Conservation (phyloP, 1,284 basidiomycete genomes). For the Rhodotorula sp. region DNA sequence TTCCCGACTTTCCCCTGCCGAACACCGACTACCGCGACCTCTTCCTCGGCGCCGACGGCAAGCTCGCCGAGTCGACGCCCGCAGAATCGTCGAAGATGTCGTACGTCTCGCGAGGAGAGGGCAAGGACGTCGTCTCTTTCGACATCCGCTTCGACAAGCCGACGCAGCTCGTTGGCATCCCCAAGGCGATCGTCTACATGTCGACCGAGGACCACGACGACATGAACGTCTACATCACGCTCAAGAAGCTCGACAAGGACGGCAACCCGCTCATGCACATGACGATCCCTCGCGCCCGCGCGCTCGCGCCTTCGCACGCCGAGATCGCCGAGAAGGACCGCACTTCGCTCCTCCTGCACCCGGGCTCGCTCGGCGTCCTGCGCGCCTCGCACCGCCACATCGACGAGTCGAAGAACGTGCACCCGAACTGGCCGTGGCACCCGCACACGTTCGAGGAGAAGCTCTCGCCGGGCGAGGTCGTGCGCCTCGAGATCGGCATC, state of each 20-base stretch:
- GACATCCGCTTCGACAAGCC: slow-evolving; percentile 34
- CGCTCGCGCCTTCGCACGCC: slow-evolving; percentile 31
- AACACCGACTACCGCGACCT: slow-evolving; percentile 39
- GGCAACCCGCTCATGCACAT: slow-evolving; percentile 39
- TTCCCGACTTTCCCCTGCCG: slow-evolving; percentile 38
- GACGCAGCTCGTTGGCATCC: slow-evolving; percentile 42
- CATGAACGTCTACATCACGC: slow-evolving; percentile 44
- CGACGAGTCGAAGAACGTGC: slow-evolving; percentile 8
- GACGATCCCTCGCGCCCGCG: slow-evolving; percentile 41
- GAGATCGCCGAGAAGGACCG: slow-evolving; percentile 36
- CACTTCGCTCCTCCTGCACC: slow-evolving; percentile 25
- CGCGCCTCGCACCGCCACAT: slow-evolving; percentile 45
- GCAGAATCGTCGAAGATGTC: slow-evolving; percentile 11
- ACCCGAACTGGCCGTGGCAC: slow-evolving; percentile 19
- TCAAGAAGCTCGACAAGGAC: slow-evolving; percentile 43
- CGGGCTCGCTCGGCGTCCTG: slow-evolving; percentile 44
- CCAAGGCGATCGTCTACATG: slow-evolving; percentile 44
- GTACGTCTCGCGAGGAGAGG: slow-evolving; percentile 34
- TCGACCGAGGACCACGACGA: slow-evolving; percentile 43
- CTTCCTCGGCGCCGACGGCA: slow-evolving; percentile 34
- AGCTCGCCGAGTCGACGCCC: slow-evolving; percentile 18
- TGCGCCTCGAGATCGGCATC: slow-evolving; percentile 45
- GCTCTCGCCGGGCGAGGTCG: slow-evolving; percentile 41
- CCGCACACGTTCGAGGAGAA: slow-evolving; percentile 38
- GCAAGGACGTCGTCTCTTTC: slow-evolving; percentile 27